Evolutionary conservation across 2,329 filamentous ascomycete genomes (phyloP).

Genomic region (Aspergillus thermomutatus): DNA sequence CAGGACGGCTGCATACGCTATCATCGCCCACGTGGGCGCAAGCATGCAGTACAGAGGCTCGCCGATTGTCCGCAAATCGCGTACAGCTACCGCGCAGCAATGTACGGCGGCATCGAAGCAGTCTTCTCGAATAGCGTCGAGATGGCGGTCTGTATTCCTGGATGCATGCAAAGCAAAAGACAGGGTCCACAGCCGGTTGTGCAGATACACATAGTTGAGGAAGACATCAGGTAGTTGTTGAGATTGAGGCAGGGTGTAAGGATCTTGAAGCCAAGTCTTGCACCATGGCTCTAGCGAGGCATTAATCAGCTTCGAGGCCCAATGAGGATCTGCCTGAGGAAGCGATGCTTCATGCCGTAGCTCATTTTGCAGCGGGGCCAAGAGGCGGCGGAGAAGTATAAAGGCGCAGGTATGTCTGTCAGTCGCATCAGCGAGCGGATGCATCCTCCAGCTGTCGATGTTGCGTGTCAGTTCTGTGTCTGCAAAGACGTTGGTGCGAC

Average conservation of each 20-base stretch:
- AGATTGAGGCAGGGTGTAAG: not conserved
- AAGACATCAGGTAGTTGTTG: slow-evolving; percentile 16
- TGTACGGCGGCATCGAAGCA: slow-evolving; percentile 27
- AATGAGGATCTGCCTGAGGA: slow-evolving; percentile 18
- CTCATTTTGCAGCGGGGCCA: slow-evolving; percentile 19
- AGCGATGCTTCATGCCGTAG: slow-evolving; percentile 10
- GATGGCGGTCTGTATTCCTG: slow-evolving; percentile 6
- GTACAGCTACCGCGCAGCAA: slow-evolving; percentile 25
- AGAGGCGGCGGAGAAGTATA: slow-evolving; percentile 19
- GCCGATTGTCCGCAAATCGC: slow-evolving; percentile 21
- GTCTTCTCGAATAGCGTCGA: slow-evolving; percentile 21
- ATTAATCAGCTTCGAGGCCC: slow-evolving; percentile 24
- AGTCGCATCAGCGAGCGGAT: slow-evolving; percentile 24
- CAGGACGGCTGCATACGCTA: slow-evolving; percentile 27
- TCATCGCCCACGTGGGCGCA: slow-evolving; percentile 33
- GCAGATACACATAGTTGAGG: slow-evolving; percentile 26
- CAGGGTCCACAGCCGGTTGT: slow-evolving; percentile 26
- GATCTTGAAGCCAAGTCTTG: slow-evolving; percentile 17
- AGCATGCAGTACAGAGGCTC: slow-evolving; percentile 31
- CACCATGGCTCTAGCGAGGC: slow-evolving; percentile 20
- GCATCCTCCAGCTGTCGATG: slow-evolving; percentile 27
- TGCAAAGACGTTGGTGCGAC: slow-evolving; percentile 25
- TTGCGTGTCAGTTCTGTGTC: slow-evolving; percentile 24
- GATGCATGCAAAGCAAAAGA: slow-evolving; percentile 23
- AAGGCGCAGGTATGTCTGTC: slow-evolving; percentile 30